phyloP scores from a whole-genome alignment of 345 rosid genomes.

The Salix arbutifolia region DNA sequence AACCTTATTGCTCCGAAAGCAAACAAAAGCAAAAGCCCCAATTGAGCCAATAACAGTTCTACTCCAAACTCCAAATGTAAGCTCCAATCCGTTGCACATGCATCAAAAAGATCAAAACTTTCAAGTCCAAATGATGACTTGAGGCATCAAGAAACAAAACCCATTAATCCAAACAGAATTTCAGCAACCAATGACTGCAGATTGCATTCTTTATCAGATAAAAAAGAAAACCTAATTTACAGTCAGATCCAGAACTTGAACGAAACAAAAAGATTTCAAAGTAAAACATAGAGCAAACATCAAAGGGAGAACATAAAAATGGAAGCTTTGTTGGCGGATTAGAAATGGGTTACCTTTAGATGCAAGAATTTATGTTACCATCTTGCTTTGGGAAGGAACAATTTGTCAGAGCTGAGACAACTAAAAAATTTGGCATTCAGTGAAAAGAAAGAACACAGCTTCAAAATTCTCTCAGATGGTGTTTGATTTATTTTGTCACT shows the following conservation, averaged over 20 bases:
- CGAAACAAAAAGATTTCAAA: background rate
- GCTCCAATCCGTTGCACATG: constrained; percentile 7
- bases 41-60: background rate
- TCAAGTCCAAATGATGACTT: constrained; percentile 5
- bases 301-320: constrained; percentile 10
- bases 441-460: constrained; percentile 7
- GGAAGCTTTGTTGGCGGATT: constrained; percentile 13
- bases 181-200: constrained; percentile 1
- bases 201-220: constrained; percentile 7
- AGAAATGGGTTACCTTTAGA: constrained; percentile 26
- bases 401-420: constrained; percentile 5
- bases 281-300: constrained; percentile 3
- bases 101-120: constrained; percentile 17
- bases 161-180: constrained; percentile 15
- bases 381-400: constrained; percentile 7
- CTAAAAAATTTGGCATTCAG: constrained; percentile 11
- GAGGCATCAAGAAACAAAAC: constrained; percentile 19
- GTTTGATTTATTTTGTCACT: constrained; percentile 23
- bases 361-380: constrained; percentile 10
- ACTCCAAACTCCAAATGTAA: background rate
- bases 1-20: background rate
- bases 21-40: constrained; percentile 4
- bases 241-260: constrained; percentile 31
- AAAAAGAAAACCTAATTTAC: constrained; percentile 7
- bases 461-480: background rate